Evolutionary conservation across 495 filamentous ascomycete species (phyloP), one percentile per base, ranked within the genome.

Genomic region (Aspergillus baeticus): DNA sequence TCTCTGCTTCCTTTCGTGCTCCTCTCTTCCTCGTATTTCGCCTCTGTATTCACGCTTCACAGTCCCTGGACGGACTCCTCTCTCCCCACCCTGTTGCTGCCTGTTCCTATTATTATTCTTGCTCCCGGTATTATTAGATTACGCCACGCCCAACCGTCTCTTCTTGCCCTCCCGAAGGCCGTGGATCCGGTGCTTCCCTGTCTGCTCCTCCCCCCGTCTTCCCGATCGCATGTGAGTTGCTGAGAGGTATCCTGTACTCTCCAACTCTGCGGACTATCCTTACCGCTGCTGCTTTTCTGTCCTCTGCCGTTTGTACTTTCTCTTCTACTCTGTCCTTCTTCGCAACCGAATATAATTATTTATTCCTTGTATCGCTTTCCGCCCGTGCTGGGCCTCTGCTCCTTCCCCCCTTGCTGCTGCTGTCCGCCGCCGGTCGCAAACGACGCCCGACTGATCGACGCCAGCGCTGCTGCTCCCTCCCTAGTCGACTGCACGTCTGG

Each of bases 401-500:
- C 46, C 36, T 44, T 23, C 46, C 45, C n/a, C 36, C 33, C 17
- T 55, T 43, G 39, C 50, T 21, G 20, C 50, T 58, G 39, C 36
- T 47, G 22, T 57, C 45, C 39, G 52, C 45, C 45, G 39, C 58
- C 58, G 51, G 52, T 67, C 65, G 33, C 62, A 61, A 64, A 59
- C 57, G 34, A 57, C 46, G 41, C 49, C 52, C 51, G 55, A 59
- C 48, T 43, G 23, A 49, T 54, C 54, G 57, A 60, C 61, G 57
- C 54, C 55, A 42, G 23, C 54, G 33, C 44, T 13, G n/a, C 14
- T n/a, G 50, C 36, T 50, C 54, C 54, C 54, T 60, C 44, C 49
- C 41, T 57, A 20, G 50, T 51, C 38, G 50, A 41, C 37, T 44
- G 14, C 15, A 41, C 55, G 34, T 42, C 52, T 57, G 50, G 51